phyloP scores from a whole-genome alignment of 192 early-diverging fungal species.

The Funneliformis mosseae region DNA sequence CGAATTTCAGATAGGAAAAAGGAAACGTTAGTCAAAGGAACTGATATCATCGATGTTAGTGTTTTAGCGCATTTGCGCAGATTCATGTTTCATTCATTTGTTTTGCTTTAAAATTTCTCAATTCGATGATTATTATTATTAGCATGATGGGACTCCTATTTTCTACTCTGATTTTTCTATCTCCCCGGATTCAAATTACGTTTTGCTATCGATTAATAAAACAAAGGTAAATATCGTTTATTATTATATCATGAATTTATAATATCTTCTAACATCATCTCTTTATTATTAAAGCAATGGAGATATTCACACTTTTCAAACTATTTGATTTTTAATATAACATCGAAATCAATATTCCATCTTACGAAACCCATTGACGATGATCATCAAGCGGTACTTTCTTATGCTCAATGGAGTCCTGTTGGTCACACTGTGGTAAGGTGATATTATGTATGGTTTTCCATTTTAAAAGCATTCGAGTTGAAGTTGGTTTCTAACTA shows the following conservation, averaged over 20 bases:
- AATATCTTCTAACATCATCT: background rate
- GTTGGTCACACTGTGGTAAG: constrained; percentile 70
- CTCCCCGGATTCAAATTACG: constrained; percentile 76
- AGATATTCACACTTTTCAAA: constrained; percentile 82
- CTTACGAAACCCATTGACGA: constrained; percentile 48
- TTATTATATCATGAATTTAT: background rate
- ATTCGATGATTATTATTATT: background rate
- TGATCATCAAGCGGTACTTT: constrained; percentile 55
- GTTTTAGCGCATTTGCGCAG: background rate
- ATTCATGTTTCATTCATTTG: background rate
- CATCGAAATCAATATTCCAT: constrained; percentile 59
- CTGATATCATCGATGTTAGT: constrained; percentile 17
- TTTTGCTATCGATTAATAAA: constrained; percentile 71
- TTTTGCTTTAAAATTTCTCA: constrained; percentile 8
- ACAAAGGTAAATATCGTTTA: constrained; percentile 49
- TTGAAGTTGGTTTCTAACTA: background rate
- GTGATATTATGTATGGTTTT: constrained; percentile 17
- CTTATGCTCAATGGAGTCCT: constrained; percentile 79
- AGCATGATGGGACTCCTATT: background rate
- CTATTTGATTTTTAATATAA: constrained; percentile 76
- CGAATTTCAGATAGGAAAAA: constrained; percentile 12
- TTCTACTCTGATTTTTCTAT: constrained; percentile 53
- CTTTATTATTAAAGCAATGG: constrained; percentile 61
- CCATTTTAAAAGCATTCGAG: background rate
- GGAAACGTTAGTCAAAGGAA: constrained; percentile 20